phyloP scores from a whole-genome alignment of 495 filamentous ascomycete species.

The Jackrogersella minutella region DNA sequence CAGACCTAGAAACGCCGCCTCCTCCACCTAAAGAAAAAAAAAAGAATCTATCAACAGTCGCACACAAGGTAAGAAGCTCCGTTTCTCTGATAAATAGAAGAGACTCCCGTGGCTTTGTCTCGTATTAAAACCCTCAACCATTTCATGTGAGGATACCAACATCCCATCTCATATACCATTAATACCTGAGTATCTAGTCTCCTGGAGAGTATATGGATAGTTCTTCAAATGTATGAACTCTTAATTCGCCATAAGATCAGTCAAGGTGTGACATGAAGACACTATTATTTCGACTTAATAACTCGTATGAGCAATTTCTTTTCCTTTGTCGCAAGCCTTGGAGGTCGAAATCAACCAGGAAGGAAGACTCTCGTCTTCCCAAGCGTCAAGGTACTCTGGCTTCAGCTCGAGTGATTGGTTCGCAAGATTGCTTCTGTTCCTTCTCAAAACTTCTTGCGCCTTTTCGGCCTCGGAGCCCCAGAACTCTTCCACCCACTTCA shows the following conservation, averaged over 20 bases:
- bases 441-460: conserved; percentile 23
- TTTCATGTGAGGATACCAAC: background rate
- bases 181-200: background rate
- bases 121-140: background rate
- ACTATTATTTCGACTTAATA: background rate
- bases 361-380: conserved; percentile 37
- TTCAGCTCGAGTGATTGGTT: conserved; percentile 29
- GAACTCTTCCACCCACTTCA: conserved; percentile 26
- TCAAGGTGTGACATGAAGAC: background rate
- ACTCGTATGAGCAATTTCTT: background rate
- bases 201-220: background rate
- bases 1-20: conserved; percentile 7
- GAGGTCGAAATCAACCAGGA: conserved; percentile 25
- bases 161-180: background rate
- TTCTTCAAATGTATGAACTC: background rate
- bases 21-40: too few species aligned
- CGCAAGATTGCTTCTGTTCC: conserved; percentile 27
- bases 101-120: background rate
- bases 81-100: background rate
- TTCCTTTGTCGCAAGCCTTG: conserved; percentile 13
- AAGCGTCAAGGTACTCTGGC: conserved; percentile 34
- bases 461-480: conserved; percentile 38
- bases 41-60: background rate
- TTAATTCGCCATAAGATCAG: background rate
- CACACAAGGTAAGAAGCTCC: background rate